These are phyloP conservation scores for Ilex aquifolium DNA, from an alignment of 257 asterid genomes.

Conservation along the genomic window DNA sequence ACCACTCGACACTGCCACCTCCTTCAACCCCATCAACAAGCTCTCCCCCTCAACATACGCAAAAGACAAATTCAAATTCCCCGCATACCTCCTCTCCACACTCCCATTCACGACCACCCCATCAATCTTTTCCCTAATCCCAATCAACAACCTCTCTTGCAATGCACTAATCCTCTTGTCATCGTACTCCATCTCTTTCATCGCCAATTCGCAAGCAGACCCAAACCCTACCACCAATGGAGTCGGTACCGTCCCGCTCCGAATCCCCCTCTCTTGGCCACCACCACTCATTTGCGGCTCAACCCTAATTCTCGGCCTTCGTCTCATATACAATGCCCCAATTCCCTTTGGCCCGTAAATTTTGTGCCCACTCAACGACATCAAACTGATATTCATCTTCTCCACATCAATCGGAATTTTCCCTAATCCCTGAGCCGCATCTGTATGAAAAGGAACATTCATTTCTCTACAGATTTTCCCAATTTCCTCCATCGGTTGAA, in stretches of 20 bases:
- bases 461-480: conserved; percentile 82
- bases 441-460: conserved; percentile 78
- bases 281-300: conserved; percentile 99
- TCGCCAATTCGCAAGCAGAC: conserved; percentile 84
- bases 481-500: conserved; percentile 86
- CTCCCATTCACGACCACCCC: conserved; percentile 95
- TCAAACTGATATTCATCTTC: conserved; percentile 81
- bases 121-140: conserved; percentile 61
- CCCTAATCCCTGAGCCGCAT: conserved; percentile 93
- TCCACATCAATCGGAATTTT: conserved; percentile 86
- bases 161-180: conserved; percentile 55
- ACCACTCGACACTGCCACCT: conserved; percentile 96
- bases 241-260: conserved; percentile 96
- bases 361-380: conserved; percentile 97
- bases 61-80: conserved; percentile 89
- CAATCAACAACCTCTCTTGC: conserved; percentile 62
- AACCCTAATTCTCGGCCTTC: conserved; percentile 92
- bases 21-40: conserved; percentile 95
- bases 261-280: conserved; percentile 97
- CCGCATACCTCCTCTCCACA: conserved; percentile 66
- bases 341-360: conserved; percentile 93
- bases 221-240: conserved; percentile 96
- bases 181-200: conserved; percentile 93
- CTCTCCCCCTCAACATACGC: conserved; percentile 99
- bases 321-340: conserved; percentile 85